Evolutionary conservation across 441 rosid species (phyloP), one percentile per base, ranked within the genome.

Genomic region (Omphalea diandra): DNA sequence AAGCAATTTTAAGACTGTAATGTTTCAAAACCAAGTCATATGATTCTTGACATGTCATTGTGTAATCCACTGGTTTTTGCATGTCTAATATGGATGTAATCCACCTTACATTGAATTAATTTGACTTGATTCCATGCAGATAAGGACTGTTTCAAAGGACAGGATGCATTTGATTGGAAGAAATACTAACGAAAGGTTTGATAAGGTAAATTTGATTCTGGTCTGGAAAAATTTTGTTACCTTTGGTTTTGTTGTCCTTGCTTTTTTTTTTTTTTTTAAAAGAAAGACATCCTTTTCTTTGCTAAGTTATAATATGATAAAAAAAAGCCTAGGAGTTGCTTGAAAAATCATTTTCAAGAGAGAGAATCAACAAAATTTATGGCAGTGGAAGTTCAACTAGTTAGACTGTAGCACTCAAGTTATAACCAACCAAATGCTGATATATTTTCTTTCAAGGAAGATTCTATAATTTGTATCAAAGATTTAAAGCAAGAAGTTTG

Each of bases 151-250:
- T 67, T 77, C 88, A 58, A 81, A 87, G 82, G 77, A 78, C 64
- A 79, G 84, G 79, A 75, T 85, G 60, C 75, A 85, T 57, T 63
- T 87, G 82, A 83, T 84, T 65, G 91, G 91, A 73, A 81, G 89
- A 72, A 87, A 87, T 81, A 70, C 87, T 57, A 79, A 80, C 38
- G 89, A 83, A 74, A 75, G 80, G 62, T 76, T 85, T 58, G 89
- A 85, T 63, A 71, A 73, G 84, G 91, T 87, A 73, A 80, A 14
- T 62, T 35, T 63, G 56, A 20, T 43, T 43, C 38, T 43, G 38
- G 7, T 20, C n/a, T n/a, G n/a, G 38, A 26, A 1, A 27, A 68
- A 56, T 68, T 57, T n/a, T 68, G 17, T 41, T 40, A 5, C 22
- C n/a, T 17, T 56, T 14, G 33, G 36, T 15, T 22, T 38, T 20